phyloP scores from a whole-genome alignment of 306 rosid genomes.

The Chamaecrista fasciculata region DNA sequence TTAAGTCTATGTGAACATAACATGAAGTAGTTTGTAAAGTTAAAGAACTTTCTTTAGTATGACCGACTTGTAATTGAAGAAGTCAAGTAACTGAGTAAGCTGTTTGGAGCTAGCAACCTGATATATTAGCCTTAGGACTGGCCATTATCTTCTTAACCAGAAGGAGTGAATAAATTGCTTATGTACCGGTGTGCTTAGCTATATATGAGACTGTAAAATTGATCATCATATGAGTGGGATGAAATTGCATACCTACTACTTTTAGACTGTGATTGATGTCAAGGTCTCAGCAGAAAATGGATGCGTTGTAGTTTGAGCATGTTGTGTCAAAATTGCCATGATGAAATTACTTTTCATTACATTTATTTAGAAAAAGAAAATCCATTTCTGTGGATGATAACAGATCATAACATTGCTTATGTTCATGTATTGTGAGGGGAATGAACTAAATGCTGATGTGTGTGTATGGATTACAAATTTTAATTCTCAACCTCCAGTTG shows the following conservation, averaged over 20 bases:
- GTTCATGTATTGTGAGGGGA: not conserved
- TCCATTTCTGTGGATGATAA: not conserved
- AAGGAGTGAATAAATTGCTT: not conserved
- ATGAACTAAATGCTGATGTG: not conserved
- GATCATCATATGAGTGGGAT: constrained; percentile 1
- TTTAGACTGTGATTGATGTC: not conserved
- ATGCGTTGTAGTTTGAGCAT: constrained; percentile 10
- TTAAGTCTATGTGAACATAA: not conserved
- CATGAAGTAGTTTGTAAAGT: constrained; percentile 1
- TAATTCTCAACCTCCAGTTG: not conserved
- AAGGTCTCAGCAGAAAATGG: constrained; percentile 7
- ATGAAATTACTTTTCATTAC: constrained; percentile 5
- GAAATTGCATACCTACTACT: not conserved
- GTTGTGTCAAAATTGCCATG: constrained; percentile 3
- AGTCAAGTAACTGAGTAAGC: constrained; percentile 8
- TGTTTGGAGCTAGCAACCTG: not conserved
- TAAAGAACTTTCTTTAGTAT: constrained; percentile 20
- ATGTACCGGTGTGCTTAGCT: constrained; percentile 7
- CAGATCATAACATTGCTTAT: not conserved
- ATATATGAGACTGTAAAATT: not conserved
- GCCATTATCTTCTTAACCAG: not conserved
- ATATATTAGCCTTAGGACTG: constrained; percentile 1
- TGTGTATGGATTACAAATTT: not conserved
- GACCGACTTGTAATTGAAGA: constrained; percentile 12
- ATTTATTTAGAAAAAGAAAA: not conserved